Evolutionary conservation across 306 rosid species (phyloP).

Genomic region (Malus sieversii): DNA sequence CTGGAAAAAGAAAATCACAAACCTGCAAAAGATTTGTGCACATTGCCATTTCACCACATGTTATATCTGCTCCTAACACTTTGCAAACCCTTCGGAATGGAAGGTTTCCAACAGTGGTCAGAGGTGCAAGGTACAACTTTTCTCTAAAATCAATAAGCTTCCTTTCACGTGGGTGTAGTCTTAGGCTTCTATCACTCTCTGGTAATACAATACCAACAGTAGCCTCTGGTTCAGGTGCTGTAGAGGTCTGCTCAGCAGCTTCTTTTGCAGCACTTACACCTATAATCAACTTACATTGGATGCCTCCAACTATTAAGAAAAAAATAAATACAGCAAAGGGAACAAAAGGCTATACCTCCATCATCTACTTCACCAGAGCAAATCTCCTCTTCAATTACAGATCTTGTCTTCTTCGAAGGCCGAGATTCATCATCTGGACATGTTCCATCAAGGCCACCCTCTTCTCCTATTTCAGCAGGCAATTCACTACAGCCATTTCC

Average conservation of each 20-base stretch:
- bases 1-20: conserved; percentile 13
- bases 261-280: conserved; percentile 31
- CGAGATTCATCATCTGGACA: conserved; percentile 34
- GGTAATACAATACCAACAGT: conserved; percentile 25
- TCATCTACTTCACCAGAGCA: conserved; percentile 25
- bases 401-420: conserved; percentile 61
- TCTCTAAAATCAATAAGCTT: conserved; percentile 83
- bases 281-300: conserved; percentile 21
- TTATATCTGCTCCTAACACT: conserved; percentile 79
- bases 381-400: conserved; percentile 25
- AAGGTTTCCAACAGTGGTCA: conserved; percentile 95
- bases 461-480: conserved; percentile 30
- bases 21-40: conserved; percentile 96
- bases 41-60: conserved; percentile 99
- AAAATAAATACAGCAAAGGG: neutral
- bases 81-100: conserved; percentile 97
- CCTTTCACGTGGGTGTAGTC: conserved; percentile 64
- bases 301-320: neutral
- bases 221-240: conserved; percentile 34
- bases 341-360: conserved; percentile 42
- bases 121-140: conserved; percentile 88
- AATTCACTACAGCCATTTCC: conserved; percentile 37
- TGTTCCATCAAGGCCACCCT: conserved; percentile 24
- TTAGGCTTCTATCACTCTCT: conserved; percentile 59
- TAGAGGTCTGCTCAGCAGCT: conserved; percentile 24